A percentile compares a stretch with the other conserved stretches of the same genome.
Evolutionary conservation across 768 basidiomycete genomes (phyloP).

Genomic region (Amanita subjunquillea): DNA sequence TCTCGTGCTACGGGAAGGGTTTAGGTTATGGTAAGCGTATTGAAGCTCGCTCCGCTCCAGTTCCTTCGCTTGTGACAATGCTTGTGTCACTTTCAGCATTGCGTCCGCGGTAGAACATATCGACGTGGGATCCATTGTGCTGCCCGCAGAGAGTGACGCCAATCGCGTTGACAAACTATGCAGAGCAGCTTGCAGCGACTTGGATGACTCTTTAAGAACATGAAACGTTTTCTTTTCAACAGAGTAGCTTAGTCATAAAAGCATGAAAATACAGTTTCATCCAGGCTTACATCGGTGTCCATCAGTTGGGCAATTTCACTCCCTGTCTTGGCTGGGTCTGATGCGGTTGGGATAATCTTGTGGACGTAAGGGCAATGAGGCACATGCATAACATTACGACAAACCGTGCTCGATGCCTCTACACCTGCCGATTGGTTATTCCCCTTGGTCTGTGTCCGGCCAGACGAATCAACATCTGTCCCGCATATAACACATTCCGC

Average conservation of each 20-base stretch:
- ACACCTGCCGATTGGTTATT: not conserved
- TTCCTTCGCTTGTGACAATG: slow-evolving; percentile 48
- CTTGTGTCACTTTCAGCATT: slow-evolving; percentile 53
- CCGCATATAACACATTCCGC: slow-evolving; percentile 73
- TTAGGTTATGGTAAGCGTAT: slow-evolving; percentile 1
- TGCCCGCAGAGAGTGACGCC: slow-evolving; percentile 27
- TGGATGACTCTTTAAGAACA: slow-evolving; percentile 19
- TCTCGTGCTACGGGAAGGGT: not conserved
- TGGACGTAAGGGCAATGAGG: not conserved
- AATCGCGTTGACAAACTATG: slow-evolving; percentile 42
- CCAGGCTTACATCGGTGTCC: not conserved
- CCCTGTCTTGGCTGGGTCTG: not conserved
- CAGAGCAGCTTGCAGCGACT: slow-evolving; percentile 44
- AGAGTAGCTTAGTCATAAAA: not conserved
- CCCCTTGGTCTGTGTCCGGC: slow-evolving; percentile 9
- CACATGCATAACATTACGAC: not conserved
- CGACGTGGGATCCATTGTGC: slow-evolving; percentile 31
- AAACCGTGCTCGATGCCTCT: not conserved
- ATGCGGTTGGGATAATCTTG: not conserved
- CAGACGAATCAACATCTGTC: slow-evolving; percentile 40
- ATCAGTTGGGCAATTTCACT: not conserved
- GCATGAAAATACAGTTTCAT: not conserved
- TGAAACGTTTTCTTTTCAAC: not conserved
- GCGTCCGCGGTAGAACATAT: slow-evolving; percentile 59
- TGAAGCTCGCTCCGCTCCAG: slow-evolving; percentile 40